Base-by-base conservation (phyloP, 108 stramenopile species). In the Stephanodiscus minutulus region DNA sequence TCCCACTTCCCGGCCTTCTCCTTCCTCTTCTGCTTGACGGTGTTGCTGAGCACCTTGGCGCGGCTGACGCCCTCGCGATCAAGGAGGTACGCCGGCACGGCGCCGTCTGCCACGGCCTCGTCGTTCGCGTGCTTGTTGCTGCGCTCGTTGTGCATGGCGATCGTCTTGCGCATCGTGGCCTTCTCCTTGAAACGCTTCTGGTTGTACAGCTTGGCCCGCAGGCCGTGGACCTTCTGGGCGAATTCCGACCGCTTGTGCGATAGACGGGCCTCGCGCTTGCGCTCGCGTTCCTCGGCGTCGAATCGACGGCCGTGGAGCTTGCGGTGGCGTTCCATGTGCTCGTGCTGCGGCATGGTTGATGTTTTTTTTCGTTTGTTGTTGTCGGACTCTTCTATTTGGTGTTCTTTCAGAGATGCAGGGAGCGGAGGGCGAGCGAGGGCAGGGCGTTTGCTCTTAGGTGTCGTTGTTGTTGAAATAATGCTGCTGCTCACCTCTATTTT, bases 1-100 rank as follows among this genome's bases (percentile, higher is more conserved):
- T 95, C 95, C 99, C 99, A 99, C 74, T 98, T 99, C 20, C 99
- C 99, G 39, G 99, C 99, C 90, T 98, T 98, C 84, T 99, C 99
- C 75, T 98, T 98, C 52, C 99, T 83, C 87, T 99, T 99, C 89
- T 99, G 99, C 76, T 99, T 99, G 50, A 99, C 93, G 17, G 98
- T 97, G 82, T 99, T 99, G 68, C 87, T 89, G 59, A 99, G 82
- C 7, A 99, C 97, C 80, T 99, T 98, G 69, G 98, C 98, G n/a
- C 99, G 88, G 31, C 85, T 85, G 13, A 97, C 96, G 29, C 97
- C 97, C 84, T 99, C 98, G 8, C 99, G 88, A 82, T 99, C 99
- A 35, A 99, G 84, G 81, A 99, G 82, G 71, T 98, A 99, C 21
- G 98, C 97, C 7, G 98, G 98, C 4, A 99, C 92, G 21, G 98